Evolutionary conservation across 148 eudicot genomes (phyloP).

Genomic region (Pharnaceum exiguum): DNA sequence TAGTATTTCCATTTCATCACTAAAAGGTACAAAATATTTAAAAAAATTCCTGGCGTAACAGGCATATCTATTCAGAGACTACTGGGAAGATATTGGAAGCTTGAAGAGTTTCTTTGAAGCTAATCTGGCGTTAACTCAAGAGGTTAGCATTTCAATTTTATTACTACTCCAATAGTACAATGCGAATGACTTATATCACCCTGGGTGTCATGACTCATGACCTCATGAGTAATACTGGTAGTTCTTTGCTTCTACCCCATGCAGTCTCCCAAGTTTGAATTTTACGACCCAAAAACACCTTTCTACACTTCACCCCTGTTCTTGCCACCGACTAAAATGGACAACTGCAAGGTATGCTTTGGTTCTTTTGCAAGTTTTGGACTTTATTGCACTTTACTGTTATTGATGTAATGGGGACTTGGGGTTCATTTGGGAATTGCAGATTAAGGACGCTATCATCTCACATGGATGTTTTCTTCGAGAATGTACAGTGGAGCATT

Average conservation of each 20-base stretch:
- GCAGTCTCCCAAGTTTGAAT: slow-evolving; percentile 77
- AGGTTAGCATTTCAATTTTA: slow-evolving; percentile 36
- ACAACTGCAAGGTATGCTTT: slow-evolving; percentile 68
- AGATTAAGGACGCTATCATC: slow-evolving; percentile 92
- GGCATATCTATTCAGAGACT: slow-evolving; percentile 93
- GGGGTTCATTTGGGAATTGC: slow-evolving; percentile 14
- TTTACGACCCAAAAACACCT: slow-evolving; percentile 93
- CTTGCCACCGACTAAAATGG: slow-evolving; percentile 91
- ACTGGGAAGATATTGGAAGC: slow-evolving; percentile 99
- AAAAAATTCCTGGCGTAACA: slow-evolving; percentile 18
- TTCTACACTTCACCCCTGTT: slow-evolving; percentile 89
- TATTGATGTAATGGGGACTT: neutral
- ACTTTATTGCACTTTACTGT: neutral
- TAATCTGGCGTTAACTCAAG: slow-evolving; percentile 82
- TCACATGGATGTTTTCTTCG: slow-evolving; percentile 95
- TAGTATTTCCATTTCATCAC: neutral
- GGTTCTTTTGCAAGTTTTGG: neutral
- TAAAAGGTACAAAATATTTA: neutral
- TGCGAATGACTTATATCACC: neutral
- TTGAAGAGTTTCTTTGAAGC: slow-evolving; percentile 82
- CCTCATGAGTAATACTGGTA: neutral
- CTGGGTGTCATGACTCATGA: neutral
- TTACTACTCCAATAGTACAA: neutral
- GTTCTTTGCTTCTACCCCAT: neutral
- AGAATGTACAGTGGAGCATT: slow-evolving; percentile 74